Evolutionary conservation across 2,329 filamentous ascomycete species (phyloP).

Genomic region (Penicillium glabrum): DNA sequence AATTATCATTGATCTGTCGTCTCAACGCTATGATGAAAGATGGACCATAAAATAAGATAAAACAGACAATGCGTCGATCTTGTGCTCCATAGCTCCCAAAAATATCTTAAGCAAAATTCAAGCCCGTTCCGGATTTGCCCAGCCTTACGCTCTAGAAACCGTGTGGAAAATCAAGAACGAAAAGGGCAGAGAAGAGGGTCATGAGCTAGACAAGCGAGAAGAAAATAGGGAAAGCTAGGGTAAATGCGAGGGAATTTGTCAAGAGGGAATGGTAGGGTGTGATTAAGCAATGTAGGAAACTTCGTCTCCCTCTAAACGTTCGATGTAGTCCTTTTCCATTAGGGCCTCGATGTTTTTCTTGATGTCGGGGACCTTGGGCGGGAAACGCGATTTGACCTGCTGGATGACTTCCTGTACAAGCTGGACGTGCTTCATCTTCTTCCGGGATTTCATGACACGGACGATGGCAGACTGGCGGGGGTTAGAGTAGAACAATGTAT

Average conservation of each 20-base stretch:
- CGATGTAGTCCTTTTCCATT: conserved; percentile 97
- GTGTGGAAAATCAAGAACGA: not conserved
- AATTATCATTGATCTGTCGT: conserved; percentile 31
- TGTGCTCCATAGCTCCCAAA: conserved; percentile 14
- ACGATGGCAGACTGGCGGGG: conserved; percentile 83
- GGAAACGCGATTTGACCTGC: conserved; percentile 90
- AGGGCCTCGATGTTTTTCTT: conserved; percentile 99
- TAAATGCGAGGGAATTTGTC: conserved; percentile 2
- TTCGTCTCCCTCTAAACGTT: conserved; percentile 91
- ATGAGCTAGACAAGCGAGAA: not conserved
- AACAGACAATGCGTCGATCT: conserved; percentile 13
- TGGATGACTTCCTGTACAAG: conserved; percentile 93
- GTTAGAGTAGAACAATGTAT: conserved; percentile 8
- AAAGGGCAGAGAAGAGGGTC: not conserved
- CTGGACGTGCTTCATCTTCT: conserved; percentile 96
- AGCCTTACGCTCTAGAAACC: not conserved
- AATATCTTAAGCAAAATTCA: conserved; percentile 8
- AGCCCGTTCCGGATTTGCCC: not conserved
- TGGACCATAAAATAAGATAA: conserved; percentile 20
- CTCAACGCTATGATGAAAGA: conserved; percentile 30
- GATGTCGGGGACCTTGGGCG: conserved; percentile 91
- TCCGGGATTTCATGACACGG: conserved; percentile 98
- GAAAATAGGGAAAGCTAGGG: conserved; percentile 9
- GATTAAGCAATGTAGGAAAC: conserved; percentile 86
- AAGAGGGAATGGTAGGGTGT: conserved; percentile 1